Evolutionary conservation across 78 protist species (phyloP), one percentile per base, ranked within the genome.

Genomic region (Protostelium mycophagum): DNA sequence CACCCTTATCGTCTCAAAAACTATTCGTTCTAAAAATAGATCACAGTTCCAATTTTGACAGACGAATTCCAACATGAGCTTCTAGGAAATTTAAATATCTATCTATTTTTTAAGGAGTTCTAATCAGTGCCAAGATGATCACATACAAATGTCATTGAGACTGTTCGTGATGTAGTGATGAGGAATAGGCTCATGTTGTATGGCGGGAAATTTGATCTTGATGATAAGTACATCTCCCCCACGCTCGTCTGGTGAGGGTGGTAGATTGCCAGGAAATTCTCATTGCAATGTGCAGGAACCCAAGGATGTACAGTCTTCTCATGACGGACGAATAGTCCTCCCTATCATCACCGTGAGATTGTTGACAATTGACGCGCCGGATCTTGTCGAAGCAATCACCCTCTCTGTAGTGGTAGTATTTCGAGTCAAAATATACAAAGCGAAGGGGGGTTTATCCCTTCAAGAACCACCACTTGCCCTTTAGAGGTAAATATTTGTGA

Each of bases 351-450:
- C 90, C 86, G 88, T 85, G n/a, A 89, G 83, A 34, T 51, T 5
- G 5, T 51, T 16, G 5, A 51, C 16, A 51, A 5, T 25, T 51
- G 73, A 5, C 5, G 5, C 73, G 73, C 73, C 37, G 63, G n/a
- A n/a, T n/a, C n/a, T 85, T 35, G 96, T 35, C 83, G 88, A 39
- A 28, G n/a, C 16, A 34, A 86, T 25, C 92, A 63, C n/a, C 94
- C 88, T 87, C 97, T 99, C 28, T 88, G 98, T 0, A 92, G 98
- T 28, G 89, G 92, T n/a, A 97, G 97, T 89, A 36, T 96, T 38
- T 98, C 97, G 93, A 86, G 97, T 35, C 36, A 38, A 1, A 89
- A 94, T 88, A 39, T 34, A 35, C 28, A 38, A 0, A 36, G 86
- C 29, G 92, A 89, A 63, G 91, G 86, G 38, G 34, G 84, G 28